These are phyloP conservation scores for Prunus campanulata DNA, from an alignment of 306 rosid species.

Conservation along the genomic window DNA sequence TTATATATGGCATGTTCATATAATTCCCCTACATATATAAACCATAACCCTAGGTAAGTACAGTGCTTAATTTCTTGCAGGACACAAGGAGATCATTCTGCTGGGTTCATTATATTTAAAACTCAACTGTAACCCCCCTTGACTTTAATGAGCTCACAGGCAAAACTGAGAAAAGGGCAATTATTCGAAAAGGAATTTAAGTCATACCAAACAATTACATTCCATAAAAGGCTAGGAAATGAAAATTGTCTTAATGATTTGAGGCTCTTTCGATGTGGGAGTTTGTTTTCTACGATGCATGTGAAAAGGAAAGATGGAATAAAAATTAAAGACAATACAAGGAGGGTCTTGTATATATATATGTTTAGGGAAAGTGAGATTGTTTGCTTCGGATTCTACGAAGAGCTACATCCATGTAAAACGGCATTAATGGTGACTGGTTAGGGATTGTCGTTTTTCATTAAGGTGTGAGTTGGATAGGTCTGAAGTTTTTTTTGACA, in stretches of 20 bases:
- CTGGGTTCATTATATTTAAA: background rate
- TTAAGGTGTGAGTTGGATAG: constrained; percentile 53
- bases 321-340: background rate
- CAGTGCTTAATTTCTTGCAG: constrained; percentile 29
- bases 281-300: constrained; percentile 42
- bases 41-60: constrained; percentile 39
- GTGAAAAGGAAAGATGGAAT: constrained; percentile 37
- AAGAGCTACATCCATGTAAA: constrained; percentile 44
- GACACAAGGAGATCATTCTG: constrained; percentile 38
- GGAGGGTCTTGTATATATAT: background rate
- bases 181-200: constrained; percentile 25
- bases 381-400: constrained; percentile 30
- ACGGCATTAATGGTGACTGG: constrained; percentile 40
- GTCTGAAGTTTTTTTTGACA: constrained; percentile 30
- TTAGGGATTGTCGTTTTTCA: constrained; percentile 55
- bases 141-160: constrained; percentile 33
- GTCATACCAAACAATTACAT: constrained; percentile 36
- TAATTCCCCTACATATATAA: constrained; percentile 22
- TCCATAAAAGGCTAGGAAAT: constrained; percentile 29
- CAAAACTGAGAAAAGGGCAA: constrained; percentile 29
- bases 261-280: constrained; percentile 27
- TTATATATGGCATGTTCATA: constrained; percentile 1
- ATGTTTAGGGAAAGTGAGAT: constrained; percentile 34
- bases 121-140: constrained; percentile 1
- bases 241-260: constrained; percentile 36